A percentile compares a stretch with the other conserved stretches of the same genome.
Conservation (phyloP, 1,139 yeast species). For the Taphrina betulina region DNA sequence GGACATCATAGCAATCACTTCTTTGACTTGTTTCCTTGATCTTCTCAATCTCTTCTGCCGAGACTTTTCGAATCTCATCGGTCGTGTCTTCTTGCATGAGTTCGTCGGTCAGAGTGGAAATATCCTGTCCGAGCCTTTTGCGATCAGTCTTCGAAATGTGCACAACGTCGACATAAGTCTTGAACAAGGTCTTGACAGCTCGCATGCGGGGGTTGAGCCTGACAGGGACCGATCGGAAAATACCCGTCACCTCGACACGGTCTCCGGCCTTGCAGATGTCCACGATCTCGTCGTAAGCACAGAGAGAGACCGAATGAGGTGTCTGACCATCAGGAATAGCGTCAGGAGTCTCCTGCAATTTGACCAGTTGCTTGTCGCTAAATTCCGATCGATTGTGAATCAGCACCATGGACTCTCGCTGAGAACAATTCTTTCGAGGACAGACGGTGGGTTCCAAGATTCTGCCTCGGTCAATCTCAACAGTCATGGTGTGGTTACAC, state of each 20-base stretch:
- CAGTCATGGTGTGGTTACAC: slow-evolving; percentile 88
- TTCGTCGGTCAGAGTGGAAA: slow-evolving; percentile 65
- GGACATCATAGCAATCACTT: slow-evolving; percentile 78
- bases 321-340: slow-evolving; percentile 99
- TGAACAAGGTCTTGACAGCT: slow-evolving; percentile 76
- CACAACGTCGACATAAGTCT: slow-evolving; percentile 91
- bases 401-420: slow-evolving; percentile 80
- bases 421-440: slow-evolving; percentile 85
- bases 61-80: slow-evolving; percentile 68
- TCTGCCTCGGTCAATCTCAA: slow-evolving; percentile 90
- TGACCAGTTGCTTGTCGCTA: slow-evolving; percentile 91
- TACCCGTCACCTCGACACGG: slow-evolving; percentile 90
- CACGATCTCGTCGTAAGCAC: slow-evolving; percentile 94
- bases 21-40: slow-evolving; percentile 65
- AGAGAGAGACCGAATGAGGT: slow-evolving; percentile 90
- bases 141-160: slow-evolving; percentile 85
- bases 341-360: slow-evolving; percentile 95
- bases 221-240: slow-evolving; percentile 88
- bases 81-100: slow-evolving; percentile 47
- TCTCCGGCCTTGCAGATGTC: slow-evolving; percentile 97
- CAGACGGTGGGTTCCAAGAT: slow-evolving; percentile 91
- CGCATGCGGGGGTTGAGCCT: slow-evolving; percentile 83
- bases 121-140: slow-evolving; percentile 77
- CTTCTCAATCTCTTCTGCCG: slow-evolving; percentile 65
- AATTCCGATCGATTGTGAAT: slow-evolving; percentile 89